Percentiles rank a stretch among this genome's conserved stretches.
Evolutionary conservation across 108 stramenopile genomes (phyloP).

Genomic region (Schizochytrium sp.): DNA sequence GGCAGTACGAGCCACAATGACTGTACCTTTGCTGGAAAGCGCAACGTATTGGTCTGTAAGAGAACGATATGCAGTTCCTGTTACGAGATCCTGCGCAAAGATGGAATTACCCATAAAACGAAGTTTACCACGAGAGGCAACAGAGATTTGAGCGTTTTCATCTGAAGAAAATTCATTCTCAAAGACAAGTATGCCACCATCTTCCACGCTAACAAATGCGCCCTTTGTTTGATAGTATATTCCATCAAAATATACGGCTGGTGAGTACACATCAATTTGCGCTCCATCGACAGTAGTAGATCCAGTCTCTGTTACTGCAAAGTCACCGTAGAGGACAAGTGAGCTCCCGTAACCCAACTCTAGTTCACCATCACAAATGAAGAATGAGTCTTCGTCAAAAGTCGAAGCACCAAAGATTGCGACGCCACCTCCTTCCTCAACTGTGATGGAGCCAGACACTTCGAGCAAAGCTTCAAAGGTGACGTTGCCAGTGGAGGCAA

Average conservation of each 20-base stretch:
- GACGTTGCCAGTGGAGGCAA: slow-evolving; percentile 12
- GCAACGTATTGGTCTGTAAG: slow-evolving; percentile 12
- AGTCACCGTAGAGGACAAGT: background rate
- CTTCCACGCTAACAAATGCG: background rate
- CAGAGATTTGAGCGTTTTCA: background rate
- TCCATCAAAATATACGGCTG: slow-evolving; percentile 42
- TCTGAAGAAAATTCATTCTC: slow-evolving; percentile 33
- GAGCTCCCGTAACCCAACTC: slow-evolving; percentile 56
- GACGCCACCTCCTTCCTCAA: slow-evolving; percentile 50
- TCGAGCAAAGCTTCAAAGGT: slow-evolving; percentile 18
- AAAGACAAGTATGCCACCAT: background rate
- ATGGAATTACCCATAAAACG: background rate
- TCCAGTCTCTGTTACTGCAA: slow-evolving; percentile 50
- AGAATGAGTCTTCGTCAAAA: slow-evolving; percentile 46
- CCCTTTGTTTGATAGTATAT: background rate
- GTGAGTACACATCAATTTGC: slow-evolving; percentile 20
- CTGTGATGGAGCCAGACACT: background rate
- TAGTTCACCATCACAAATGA: background rate
- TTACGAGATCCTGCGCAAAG: slow-evolving; percentile 25
- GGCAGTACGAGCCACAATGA: background rate
- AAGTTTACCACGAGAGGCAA: slow-evolving; percentile 24
- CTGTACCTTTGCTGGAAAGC: slow-evolving; percentile 11
- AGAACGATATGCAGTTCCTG: background rate
- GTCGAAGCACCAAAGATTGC: slow-evolving; percentile 37
- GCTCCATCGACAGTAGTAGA: slow-evolving; percentile 13